Conservation (phyloP, 2,329 filamentous ascomycete species). For the Colletotrichum orbiculare region DNA sequence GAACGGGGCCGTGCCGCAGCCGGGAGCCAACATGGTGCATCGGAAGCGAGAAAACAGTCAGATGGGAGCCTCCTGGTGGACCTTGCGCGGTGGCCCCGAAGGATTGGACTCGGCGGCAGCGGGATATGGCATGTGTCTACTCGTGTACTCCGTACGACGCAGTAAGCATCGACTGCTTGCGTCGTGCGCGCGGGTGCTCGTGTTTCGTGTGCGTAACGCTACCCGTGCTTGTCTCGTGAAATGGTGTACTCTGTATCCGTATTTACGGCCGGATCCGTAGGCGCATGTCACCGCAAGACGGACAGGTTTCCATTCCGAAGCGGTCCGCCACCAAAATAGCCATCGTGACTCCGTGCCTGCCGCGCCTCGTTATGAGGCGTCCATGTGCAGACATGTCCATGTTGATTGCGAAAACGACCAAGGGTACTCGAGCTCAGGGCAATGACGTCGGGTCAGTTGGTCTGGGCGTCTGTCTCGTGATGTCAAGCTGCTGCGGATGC, state of each 20-base stretch:
- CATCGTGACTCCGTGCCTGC: not conserved
- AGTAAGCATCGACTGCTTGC: conserved; percentile 26
- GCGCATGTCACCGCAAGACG: not conserved
- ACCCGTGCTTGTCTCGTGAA: not conserved
- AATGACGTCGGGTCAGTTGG: conserved; percentile 31
- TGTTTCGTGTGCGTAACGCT: conserved; percentile 2
- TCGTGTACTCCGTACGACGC: not conserved
- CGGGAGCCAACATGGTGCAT: conserved; percentile 24
- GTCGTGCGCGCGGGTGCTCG: conserved; percentile 1
- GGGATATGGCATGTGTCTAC: conserved; percentile 9
- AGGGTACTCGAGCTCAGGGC: not conserved
- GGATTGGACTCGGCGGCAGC: conserved; percentile 26
- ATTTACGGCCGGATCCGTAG: conserved; percentile 14
- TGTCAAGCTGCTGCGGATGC: conserved; percentile 34
- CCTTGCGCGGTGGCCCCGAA: conserved; percentile 25
- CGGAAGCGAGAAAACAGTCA: conserved; percentile 16
- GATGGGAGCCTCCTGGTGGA: conserved; percentile 18
- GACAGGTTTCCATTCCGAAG: not conserved
- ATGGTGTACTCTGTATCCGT: too few relatives aligned
- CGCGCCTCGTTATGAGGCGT: not conserved
- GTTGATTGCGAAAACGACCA: conserved; percentile 1
- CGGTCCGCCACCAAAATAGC: conserved; percentile 10
- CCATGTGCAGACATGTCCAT: conserved; percentile 1
- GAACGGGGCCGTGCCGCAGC: conserved; percentile 28
- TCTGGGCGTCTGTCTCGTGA: conserved; percentile 34